These are phyloP conservation scores for Diophrys sp. DNA, from an alignment of 73 alveolate genomes.

Conservation along the genomic window DNA sequence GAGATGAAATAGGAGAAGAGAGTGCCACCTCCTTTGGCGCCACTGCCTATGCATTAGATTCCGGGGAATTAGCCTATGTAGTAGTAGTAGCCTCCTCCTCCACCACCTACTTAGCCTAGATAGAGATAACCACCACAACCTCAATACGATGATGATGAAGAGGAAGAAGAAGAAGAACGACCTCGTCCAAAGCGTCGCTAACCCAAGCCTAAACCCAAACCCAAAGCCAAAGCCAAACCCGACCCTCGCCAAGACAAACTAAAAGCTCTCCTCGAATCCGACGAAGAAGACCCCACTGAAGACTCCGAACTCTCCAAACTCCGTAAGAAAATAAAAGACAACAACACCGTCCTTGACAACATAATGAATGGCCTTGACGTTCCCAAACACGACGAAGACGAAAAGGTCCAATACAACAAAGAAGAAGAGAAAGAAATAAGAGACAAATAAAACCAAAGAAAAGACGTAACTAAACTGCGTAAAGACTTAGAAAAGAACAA, in stretches of 20 bases:
- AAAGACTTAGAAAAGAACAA: neutral
- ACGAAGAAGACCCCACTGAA: neutral
- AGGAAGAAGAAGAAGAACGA: neutral
- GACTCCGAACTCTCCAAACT: neutral
- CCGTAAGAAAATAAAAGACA: conserved; percentile 2
- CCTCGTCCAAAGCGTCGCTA: neutral
- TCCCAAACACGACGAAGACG: conserved; percentile 17
- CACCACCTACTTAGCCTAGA: neutral
- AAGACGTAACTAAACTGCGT: neutral
- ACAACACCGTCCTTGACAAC: neutral
- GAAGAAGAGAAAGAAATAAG: conserved; percentile 11
- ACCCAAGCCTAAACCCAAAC: neutral
- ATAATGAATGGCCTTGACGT: conserved; percentile 6
- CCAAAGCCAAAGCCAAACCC: too few species aligned
- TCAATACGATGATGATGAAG: neutral
- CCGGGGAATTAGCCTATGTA: too few species aligned
- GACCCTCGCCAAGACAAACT: conserved; percentile 1
- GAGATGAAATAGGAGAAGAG: neutral
- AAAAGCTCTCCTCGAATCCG: neutral
- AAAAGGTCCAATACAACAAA: conserved; percentile 3
- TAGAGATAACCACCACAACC: neutral
- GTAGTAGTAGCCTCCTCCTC: neutral
- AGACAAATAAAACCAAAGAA: neutral
- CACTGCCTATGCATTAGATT: neutral
- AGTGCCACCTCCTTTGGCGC: neutral